Base-by-base conservation (phyloP, 2,329 filamentous ascomycete genomes). In the Fusarium pseudoanthophilum region DNA sequence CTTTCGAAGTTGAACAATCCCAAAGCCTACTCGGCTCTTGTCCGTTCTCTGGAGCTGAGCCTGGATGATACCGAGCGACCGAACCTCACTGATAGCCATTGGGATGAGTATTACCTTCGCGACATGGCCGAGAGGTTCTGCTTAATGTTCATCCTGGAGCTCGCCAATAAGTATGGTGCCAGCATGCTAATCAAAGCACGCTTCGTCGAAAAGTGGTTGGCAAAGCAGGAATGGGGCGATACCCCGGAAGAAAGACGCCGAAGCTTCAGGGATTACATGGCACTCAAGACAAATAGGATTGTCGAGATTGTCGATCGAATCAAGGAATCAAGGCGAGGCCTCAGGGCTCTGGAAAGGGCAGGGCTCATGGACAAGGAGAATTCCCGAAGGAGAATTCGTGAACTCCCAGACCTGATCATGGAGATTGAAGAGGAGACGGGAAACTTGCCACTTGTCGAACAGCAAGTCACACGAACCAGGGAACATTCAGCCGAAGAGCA, bases 151-250 rank as follows among this genome's bases (percentile, higher is more conserved):
- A 77, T 90, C 53, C 81, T 83, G 39, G 85, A 90, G 68, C 83
- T 94, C 6, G 84, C 92, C n/a, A 86, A 85, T 67, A 88, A 88
- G 69, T 88, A 89, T 74, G 87, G 89, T 24, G 83, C 87, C 4
- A 85, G 86, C 32, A 87, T 87, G 60, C 82, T 94, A 24, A 82
- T 92, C 62, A 85, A 89, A 78, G 90, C 91, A 42, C 87, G 87
- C 11, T 89, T 95, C 70, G 86, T 95, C 43, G 90, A 92, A 68
- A 90, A 89, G 63, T 95, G 93, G 93, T 86, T 95, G n/a, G 87
- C 85, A 39, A 90, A 89, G 75, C 93, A 95, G 79, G 88, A 90
- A 13, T 95, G 92, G 85, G 92, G 92, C 26, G 83, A 85, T 24
- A 82, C 81, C 3, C 82, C 86, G 5, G 85, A 88, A 61, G 87